Conservation (phyloP, 2,329 filamentous ascomycete genomes). For the Tolypocladium inflatum region DNA sequence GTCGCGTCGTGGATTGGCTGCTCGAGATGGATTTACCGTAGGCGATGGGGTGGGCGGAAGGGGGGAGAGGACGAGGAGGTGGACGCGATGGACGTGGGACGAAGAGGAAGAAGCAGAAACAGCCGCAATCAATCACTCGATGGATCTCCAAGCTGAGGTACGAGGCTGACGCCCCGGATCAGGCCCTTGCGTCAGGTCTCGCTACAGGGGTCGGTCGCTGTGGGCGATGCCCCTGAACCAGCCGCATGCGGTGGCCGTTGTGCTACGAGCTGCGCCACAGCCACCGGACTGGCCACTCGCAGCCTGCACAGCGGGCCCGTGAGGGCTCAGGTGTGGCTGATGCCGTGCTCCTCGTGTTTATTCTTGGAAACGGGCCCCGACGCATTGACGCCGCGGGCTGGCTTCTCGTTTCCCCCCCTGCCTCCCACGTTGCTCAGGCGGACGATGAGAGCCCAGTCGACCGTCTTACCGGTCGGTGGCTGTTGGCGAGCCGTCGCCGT, state of each 20-base stretch:
- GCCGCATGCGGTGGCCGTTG: background rate
- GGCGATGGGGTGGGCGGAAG: background rate
- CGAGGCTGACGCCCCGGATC: background rate
- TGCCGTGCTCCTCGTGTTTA: background rate
- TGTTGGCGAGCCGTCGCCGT: background rate
- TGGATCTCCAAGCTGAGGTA: background rate
- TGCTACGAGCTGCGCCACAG: background rate
- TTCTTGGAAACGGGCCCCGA: slow-evolving; percentile 1
- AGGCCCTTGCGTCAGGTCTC: background rate
- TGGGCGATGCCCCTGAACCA: background rate
- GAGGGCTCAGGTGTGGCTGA: background rate
- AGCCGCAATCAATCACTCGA: background rate
- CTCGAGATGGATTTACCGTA: background rate
- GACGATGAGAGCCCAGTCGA: too few species aligned
- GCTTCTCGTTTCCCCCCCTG: background rate
- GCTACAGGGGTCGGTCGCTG: background rate
- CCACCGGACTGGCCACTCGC: background rate
- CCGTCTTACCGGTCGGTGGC: too few species aligned
- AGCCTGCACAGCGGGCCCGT: too few species aligned
- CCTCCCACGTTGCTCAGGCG: background rate
- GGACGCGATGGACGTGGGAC: background rate
- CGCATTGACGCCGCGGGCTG: too few species aligned
- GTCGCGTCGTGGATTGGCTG: too few species aligned
- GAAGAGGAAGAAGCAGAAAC: background rate
- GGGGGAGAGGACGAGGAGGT: background rate